These are phyloP conservation scores for Saccharum hybrid DNA, from an alignment of 202 grass and related monocot genomes.

Conservation along the genomic window DNA sequence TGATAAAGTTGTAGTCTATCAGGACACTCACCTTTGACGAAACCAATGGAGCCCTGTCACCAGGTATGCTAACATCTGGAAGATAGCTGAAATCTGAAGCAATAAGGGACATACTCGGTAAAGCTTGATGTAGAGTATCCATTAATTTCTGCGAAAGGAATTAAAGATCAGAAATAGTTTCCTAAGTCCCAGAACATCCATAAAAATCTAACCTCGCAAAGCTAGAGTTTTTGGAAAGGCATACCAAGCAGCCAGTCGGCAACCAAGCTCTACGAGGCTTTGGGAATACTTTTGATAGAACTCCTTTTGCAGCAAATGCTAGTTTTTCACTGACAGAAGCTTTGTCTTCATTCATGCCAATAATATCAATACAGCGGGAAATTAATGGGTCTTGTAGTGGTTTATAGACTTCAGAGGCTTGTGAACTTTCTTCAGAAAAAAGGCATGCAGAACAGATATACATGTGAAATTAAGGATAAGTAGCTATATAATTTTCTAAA, in stretches of 20 bases:
- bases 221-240: conserved; percentile 12
- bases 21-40: conserved; percentile 67
- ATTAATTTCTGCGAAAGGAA: conserved; percentile 67
- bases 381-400: conserved; percentile 95
- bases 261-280: conserved; percentile 92
- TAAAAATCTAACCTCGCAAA: conserved; percentile 10
- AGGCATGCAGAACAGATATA: conserved; percentile 42
- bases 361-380: conserved; percentile 67
- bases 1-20: background rate
- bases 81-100: conserved; percentile 98
- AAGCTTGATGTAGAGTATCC: conserved; percentile 83
- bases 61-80: conserved; percentile 91
- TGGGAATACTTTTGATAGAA: conserved; percentile 79
- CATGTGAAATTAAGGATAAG: conserved; percentile 32
- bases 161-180: conserved; percentile 12
- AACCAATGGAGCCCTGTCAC: conserved; percentile 93
- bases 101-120: conserved; percentile 93
- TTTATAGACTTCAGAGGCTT: conserved; percentile 82
- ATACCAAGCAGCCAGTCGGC: conserved; percentile 95
- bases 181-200: conserved; percentile 20
- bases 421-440: conserved; percentile 75
- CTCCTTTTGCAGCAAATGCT: conserved; percentile 61
- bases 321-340: conserved; percentile 52
- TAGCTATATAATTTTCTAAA: conserved; percentile 29
- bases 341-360: conserved; percentile 67